These are phyloP conservation scores for Pestalotiopsis sp. DNA, from an alignment of 2,329 filamentous ascomycete genomes.

Conservation along the genomic window DNA sequence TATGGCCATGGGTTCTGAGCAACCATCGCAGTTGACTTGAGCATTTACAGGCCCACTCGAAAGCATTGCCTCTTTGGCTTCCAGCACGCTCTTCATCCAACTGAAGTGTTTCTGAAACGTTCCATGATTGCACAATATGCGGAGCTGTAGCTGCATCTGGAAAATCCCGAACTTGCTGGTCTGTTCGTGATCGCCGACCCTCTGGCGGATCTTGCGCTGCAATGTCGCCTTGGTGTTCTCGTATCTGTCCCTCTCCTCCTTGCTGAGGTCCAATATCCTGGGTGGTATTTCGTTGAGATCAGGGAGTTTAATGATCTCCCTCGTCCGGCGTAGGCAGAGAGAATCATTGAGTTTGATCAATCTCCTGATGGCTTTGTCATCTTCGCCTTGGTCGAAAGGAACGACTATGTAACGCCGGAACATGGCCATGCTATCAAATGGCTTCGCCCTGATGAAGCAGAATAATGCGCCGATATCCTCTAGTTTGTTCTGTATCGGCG, in stretches of 20 bases:
- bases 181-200: conserved; percentile 34
- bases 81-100: conserved; percentile 40
- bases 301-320: conserved; percentile 40
- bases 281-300: conserved; percentile 22
- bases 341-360: conserved; percentile 36
- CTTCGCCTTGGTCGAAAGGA: conserved; percentile 34
- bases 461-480: conserved; percentile 54
- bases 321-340: conserved; percentile 43
- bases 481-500: conserved; percentile 55
- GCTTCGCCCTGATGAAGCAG: conserved; percentile 45
- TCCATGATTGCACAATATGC: conserved; percentile 52
- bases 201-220: conserved; percentile 37
- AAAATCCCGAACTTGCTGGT: conserved; percentile 44
- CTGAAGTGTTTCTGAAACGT: conserved; percentile 47
- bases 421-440: conserved; percentile 39
- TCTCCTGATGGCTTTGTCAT: conserved; percentile 26
- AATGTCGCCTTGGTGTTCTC: conserved; percentile 36
- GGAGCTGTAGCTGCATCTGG: conserved; percentile 45
- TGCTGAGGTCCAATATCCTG: conserved; percentile 33
- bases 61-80: conserved; percentile 25
- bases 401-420: conserved; percentile 46
- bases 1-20: conserved; percentile 35
- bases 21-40: conserved; percentile 29
- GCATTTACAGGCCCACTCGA: conserved; percentile 22
- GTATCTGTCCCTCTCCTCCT: conserved; percentile 33